Evolutionary conservation across 176 grass and related monocot genomes (phyloP).

Genomic region (bread wheat (Triticum aestivum)): IWGSC_CS_RefSeq_v2.1 NC_057803.1:646923634-646924133

Average conservation of each 20-base stretch:
- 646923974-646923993: neutral
- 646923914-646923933: neutral
- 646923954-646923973: neutral
- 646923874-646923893: neutral
- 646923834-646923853: neutral
- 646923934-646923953: neutral
- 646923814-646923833: neutral
- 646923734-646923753: constrained; percentile 59
- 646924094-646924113: constrained; percentile 66
- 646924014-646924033: neutral
- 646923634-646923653: neutral
- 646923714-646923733: constrained; percentile 41
- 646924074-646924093: constrained; percentile 67
- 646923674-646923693: constrained; percentile 40
- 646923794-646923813: neutral
- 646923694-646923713: constrained; percentile 44
- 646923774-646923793: constrained; percentile 50
- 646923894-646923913: neutral
- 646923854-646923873: neutral
- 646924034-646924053: constrained; percentile 64
- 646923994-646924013: neutral
- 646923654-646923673: neutral
- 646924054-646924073: constrained; percentile 71
- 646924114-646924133: constrained; percentile 61
- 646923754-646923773: constrained; percentile 54